A percentile compares a stretch with the other conserved stretches of the same genome.
phyloP scores from a whole-genome alignment of 768 basidiomycete genomes.

The Sporobolomyces roseus region DNA sequence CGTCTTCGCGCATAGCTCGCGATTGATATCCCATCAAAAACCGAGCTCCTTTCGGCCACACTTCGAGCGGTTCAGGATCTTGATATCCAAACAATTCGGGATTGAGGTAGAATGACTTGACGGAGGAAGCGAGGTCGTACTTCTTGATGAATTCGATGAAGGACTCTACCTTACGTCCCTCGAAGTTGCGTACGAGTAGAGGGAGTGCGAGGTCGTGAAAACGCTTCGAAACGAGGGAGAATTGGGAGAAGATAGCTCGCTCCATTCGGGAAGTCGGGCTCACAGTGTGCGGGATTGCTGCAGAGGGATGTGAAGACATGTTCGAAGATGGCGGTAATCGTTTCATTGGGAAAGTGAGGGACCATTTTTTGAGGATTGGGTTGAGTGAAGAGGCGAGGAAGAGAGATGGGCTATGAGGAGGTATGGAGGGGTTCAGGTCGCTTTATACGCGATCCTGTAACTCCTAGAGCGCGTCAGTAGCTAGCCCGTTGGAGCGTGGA shows the following conservation, averaged over 20 bases:
- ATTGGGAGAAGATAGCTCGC: not conserved
- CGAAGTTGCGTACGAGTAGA: slow-evolving; percentile 2
- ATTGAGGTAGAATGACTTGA: not conserved
- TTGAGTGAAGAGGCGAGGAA: not conserved
- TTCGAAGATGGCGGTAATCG: not conserved
- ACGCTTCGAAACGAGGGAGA: not conserved
- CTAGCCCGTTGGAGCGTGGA: too few species aligned
- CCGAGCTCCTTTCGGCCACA: not conserved
- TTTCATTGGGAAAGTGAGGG: not conserved
- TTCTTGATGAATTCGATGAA: slow-evolving; percentile 1
- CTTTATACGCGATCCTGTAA: too few species aligned
- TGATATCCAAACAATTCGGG: not conserved
- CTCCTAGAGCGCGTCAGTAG: too few species aligned
- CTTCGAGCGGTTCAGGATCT: not conserved
- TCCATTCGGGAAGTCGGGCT: not conserved
- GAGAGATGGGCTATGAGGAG: not conserved
- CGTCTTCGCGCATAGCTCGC: not conserved
- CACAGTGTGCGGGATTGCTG: not conserved
- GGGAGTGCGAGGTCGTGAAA: not conserved
- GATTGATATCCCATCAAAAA: not conserved
- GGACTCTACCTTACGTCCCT: not conserved
- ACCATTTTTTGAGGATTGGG: not conserved
- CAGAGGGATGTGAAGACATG: not conserved
- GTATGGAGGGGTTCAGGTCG: not conserved
- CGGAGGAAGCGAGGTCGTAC: not conserved